Base-by-base conservation (phyloP, 129 eudicot species). In the Mikania micrantha region DNA sequence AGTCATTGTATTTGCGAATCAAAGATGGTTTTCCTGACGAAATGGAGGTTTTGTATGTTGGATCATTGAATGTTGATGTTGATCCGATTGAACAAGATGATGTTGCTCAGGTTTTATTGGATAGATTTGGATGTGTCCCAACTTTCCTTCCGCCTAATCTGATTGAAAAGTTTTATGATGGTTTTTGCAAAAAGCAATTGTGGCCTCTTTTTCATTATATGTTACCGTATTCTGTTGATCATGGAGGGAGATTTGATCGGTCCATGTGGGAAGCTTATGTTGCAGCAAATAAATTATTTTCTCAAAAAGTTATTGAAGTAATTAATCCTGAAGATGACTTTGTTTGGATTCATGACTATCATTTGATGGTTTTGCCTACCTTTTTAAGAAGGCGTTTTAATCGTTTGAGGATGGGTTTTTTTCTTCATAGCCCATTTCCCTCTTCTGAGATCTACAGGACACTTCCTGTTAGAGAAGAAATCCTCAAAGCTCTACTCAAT, bases 291-390 rank as follows among this genome's bases (percentile, higher is more conserved):
- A 84, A 82, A 66, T 13, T 87, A 53, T 87, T 81, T 68, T 77
- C 95, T 0, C 90, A 84, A 70, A 87, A 84, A 73, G 95, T 87
- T 60, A 82, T 82, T 60, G 95, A 87, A 81, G 95, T 87, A 64
- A 82, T 87, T 32, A 84, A 87, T 60, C 93, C 93, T 0, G 93
- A 86, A 20, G 93, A 85, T 62, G 92, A 87, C 72, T 87, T 78
- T 61, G 86, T 87, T 72, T 87, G 95, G 95, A 83, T 87, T 71
- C 95, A 87, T 64, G 95, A 87, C 72, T 87, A 87, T 49, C 95
- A 87, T 74, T 79, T 87, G 75, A 84, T 87, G 95, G 90, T 81
- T 29, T 61, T 87, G 80, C 95, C 90, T 50, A 81, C 90, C 13
- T 84, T 87, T 59, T 66, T 87, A 64, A 81, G 95, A 69, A 79